Base-by-base conservation (phyloP, 2,329 filamentous ascomycete genomes). In the Cytospora schulzeri region DNA sequence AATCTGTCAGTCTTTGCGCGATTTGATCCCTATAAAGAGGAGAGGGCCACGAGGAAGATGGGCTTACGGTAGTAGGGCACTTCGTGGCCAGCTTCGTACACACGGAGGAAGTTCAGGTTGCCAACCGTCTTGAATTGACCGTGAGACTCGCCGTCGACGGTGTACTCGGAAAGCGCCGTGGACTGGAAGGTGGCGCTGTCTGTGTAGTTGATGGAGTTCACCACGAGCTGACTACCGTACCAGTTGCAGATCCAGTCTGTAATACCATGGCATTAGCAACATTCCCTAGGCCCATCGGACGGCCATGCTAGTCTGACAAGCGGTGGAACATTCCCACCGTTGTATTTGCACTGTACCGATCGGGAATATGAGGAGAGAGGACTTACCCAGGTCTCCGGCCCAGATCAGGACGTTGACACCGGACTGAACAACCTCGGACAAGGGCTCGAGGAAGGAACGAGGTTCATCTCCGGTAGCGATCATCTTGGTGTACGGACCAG, bases 241-340 rank as follows among this genome's bases (percentile, higher is more conserved):
- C 83, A 86, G 72, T 86, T 87, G 69, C 83, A 86, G 60, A 85
- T 83, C 74, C 79, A 86, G 68, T 87, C 84, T 70, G 66, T 5
- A 14, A 4, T 19, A 24, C n/a, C 60, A 51, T 52, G 55, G 3
- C 15, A 58, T 64, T 68, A 69, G 57, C 68, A 71, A 2, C 6
- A 24, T 31, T 28, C 15, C 15, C n/a, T 6, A 35, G 14, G 14
- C 4, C 15, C 12, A 3, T 35, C 15, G 33, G 4, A 14, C n/a
- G 11, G 12, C 33, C 14, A 15, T 15, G 33, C 33, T 15, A n/a
- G 33, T 15, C 33, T 35, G 33, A 15, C 33, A 12, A 35, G 33
- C 33, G 33, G 12, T n/a, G 33, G 9, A 14, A 14, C 29, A 14
- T 35, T 14, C 12, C 33, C 22, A 22, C 15, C 26, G n/a, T 26